Evolutionary conservation across 176 grass and related monocot genomes (phyloP).

Genomic region (Triticum turgidum): DNA sequence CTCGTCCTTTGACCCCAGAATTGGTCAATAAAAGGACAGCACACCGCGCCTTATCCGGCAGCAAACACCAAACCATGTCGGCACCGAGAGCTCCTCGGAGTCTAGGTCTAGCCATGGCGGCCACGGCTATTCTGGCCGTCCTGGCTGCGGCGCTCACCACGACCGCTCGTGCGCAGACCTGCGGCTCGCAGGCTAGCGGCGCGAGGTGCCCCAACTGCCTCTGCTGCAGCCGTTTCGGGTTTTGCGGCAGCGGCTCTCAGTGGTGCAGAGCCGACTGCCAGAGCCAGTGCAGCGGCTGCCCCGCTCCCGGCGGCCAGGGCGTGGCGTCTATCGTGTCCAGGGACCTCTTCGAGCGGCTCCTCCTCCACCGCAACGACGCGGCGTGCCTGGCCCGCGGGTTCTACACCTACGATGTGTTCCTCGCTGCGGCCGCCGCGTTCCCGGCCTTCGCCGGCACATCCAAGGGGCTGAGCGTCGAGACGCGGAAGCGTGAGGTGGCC

Average conservation of each 20-base stretch:
- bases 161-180: conserved; percentile 2
- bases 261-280: conserved; percentile 18
- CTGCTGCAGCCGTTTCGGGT: conserved; percentile 47
- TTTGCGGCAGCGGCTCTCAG: background rate
- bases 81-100: background rate
- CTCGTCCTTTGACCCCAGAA: background rate
- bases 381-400: conserved; percentile 43
- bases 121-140: background rate
- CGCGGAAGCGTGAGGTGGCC: conserved; percentile 37
- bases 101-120: background rate
- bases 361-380: conserved; percentile 48
- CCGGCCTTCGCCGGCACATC: conserved; percentile 25
- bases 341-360: conserved; percentile 50
- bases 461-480: background rate
- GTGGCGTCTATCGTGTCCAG: conserved; percentile 32
- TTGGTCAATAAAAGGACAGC: background rate
- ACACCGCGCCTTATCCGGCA: background rate
- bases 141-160: background rate
- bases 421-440: conserved; percentile 44
- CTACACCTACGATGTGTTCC: conserved; percentile 63
- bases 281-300: conserved; percentile 34
- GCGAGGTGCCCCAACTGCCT: conserved; percentile 22
- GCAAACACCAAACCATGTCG: background rate
- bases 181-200: conserved; percentile 31
- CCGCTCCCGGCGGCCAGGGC: background rate